These are phyloP conservation scores for Paecilomyces sp. DNA, from an alignment of 2,329 filamentous ascomycete species.

Conservation along the genomic window DNA sequence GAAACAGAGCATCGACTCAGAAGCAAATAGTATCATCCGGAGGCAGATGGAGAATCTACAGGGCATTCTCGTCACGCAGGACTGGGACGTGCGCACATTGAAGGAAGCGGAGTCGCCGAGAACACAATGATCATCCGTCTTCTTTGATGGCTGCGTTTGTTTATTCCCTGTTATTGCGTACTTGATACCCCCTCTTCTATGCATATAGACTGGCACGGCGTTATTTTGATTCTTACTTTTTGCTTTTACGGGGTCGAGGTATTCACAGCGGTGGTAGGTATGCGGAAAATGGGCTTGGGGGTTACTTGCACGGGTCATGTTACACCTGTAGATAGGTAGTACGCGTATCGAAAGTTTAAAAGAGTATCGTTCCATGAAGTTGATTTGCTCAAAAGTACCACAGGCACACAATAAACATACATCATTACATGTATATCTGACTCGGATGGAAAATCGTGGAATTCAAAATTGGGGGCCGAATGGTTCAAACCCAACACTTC, in stretches of 20 bases:
- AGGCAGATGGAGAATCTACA: neutral
- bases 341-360: no score
- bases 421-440: no score
- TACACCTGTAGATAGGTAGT: neutral
- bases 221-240: neutral
- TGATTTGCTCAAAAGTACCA: no score
- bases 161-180: neutral
- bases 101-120: neutral
- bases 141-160: neutral
- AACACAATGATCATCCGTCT: neutral
- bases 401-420: no score
- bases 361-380: no score
- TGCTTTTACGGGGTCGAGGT: neutral
- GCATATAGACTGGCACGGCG: neutral
- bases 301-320: neutral
- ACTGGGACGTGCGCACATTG: neutral
- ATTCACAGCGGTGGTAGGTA: neutral
- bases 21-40: neutral
- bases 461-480: no score
- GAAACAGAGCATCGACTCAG: neutral
- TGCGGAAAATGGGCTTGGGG: neutral
- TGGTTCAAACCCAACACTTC: no score
- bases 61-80: neutral
- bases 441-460: no score
- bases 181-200: neutral